Percentiles rank a stretch among this genome's conserved stretches.
These are phyloP conservation scores for Citrus australasica DNA, from an alignment of 345 rosid genomes.

Conservation along the genomic window DNA sequence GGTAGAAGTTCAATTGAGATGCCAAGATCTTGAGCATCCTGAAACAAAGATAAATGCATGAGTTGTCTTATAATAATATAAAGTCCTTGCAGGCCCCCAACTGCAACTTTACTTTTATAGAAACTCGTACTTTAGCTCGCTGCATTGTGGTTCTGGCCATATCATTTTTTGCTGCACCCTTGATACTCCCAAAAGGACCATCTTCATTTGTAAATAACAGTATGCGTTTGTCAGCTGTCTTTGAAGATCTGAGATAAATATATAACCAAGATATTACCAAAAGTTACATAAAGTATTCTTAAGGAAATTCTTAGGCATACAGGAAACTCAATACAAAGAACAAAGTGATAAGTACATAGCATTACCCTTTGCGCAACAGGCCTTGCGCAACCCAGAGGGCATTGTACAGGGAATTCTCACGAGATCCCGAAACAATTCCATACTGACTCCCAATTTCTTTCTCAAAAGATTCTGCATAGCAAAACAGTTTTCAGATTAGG, in stretches of 20 bases:
- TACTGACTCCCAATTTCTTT: conserved; percentile 82
- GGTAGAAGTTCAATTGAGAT: conserved; percentile 92
- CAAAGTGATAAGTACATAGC: not conserved
- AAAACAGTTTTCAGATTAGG: conserved; percentile 11
- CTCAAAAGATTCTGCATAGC: conserved; percentile 58
- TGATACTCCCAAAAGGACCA: conserved; percentile 82
- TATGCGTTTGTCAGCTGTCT: conserved; percentile 78
- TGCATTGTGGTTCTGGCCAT: conserved; percentile 90
- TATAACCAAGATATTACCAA: conserved; percentile 18
- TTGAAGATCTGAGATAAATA: conserved; percentile 62
- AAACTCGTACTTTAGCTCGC: conserved; percentile 72
- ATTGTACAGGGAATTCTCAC: conserved; percentile 88
- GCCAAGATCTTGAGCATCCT: conserved; percentile 98
- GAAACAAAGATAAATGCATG: conserved; percentile 14
- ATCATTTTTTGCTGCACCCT: conserved; percentile 70
- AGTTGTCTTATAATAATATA: not conserved
- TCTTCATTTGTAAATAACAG: conserved; percentile 90
- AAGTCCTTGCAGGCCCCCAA: not conserved
- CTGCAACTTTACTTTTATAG: conserved; percentile 8
- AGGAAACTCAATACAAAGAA: not conserved
- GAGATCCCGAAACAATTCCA: conserved; percentile 80
- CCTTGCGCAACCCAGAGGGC: conserved; percentile 99
- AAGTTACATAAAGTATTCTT: not conserved
- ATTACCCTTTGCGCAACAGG: conserved; percentile 90
- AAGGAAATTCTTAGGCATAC: not conserved